phyloP scores from a whole-genome alignment of 371 early-diverging fungal genomes.

The Nosema granulosis region DNA sequence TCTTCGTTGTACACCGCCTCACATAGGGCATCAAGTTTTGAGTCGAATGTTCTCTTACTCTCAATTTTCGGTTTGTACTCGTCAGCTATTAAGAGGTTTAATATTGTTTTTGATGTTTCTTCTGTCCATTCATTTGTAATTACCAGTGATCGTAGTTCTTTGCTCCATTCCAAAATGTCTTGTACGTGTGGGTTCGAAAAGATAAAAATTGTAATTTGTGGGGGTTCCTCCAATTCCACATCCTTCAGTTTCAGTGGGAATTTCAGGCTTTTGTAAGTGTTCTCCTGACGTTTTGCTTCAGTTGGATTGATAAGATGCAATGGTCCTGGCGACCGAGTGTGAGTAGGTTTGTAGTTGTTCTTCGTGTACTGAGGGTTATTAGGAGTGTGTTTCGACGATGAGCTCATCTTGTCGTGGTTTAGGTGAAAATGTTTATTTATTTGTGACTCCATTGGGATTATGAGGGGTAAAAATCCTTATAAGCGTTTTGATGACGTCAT shows the following conservation, averaged over 20 bases:
- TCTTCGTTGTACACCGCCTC: background rate
- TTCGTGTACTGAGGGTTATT: too few relatives aligned
- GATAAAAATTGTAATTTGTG: background rate
- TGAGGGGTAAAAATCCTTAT: too few relatives aligned
- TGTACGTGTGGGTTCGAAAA: background rate
- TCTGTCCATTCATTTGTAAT: background rate
- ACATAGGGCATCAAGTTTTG: background rate
- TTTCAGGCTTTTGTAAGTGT: background rate
- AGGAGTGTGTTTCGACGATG: too few relatives aligned
- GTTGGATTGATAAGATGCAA: background rate
- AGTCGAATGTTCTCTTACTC: background rate
- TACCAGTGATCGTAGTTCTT: background rate
- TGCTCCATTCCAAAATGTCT: background rate
- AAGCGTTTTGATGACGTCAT: too few relatives aligned
- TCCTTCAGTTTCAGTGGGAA: background rate
- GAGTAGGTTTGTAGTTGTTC: too few relatives aligned
- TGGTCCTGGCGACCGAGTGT: background rate
- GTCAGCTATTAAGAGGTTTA: background rate
- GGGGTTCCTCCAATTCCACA: background rate
- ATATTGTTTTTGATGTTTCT: background rate
- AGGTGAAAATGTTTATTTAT: too few relatives aligned
- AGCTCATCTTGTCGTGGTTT: too few relatives aligned
- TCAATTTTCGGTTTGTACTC: background rate
- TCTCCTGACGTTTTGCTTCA: background rate
- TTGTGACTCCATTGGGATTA: too few relatives aligned